Conservation (phyloP, 2,329 filamentous ascomycete species). For the Fusarium proliferatum region DNA sequence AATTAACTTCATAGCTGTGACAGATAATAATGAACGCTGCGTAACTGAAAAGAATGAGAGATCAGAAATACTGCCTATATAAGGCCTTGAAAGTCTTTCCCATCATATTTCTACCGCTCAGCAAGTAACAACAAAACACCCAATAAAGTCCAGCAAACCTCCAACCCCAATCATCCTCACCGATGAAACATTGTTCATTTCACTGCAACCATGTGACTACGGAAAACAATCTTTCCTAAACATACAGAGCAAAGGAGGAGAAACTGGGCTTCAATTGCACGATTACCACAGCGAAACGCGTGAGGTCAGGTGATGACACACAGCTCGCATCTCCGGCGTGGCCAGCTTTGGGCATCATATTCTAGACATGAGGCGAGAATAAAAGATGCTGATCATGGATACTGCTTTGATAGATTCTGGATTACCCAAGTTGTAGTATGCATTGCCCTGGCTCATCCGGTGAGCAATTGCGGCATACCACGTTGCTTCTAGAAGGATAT, state of each 20-base stretch:
- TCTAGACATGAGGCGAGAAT: not conserved
- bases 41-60: not conserved
- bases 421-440: not conserved
- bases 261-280: slow-evolving; percentile 10
- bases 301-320: slow-evolving; percentile 26
- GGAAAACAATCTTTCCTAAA: no score
- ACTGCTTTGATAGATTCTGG: not conserved
- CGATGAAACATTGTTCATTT: not conserved
- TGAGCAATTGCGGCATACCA: not conserved
- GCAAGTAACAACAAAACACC: not conserved
- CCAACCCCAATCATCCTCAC: not conserved
- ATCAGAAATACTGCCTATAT: not conserved
- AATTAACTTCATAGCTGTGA: not conserved
- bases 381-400: not conserved
- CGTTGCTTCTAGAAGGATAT: not conserved
- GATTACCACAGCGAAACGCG: slow-evolving; percentile 13
- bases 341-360: not conserved
- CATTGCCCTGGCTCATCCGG: not conserved
- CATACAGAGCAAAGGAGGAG: not conserved
- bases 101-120: not conserved
- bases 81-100: not conserved
- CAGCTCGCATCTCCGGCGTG: not conserved
- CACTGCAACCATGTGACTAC: not conserved
- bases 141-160: not conserved
- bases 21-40: not conserved